These are phyloP conservation scores for Raphanus hybrid DNA, from an alignment of 441 rosid genomes.

Conservation along the genomic window DNA sequence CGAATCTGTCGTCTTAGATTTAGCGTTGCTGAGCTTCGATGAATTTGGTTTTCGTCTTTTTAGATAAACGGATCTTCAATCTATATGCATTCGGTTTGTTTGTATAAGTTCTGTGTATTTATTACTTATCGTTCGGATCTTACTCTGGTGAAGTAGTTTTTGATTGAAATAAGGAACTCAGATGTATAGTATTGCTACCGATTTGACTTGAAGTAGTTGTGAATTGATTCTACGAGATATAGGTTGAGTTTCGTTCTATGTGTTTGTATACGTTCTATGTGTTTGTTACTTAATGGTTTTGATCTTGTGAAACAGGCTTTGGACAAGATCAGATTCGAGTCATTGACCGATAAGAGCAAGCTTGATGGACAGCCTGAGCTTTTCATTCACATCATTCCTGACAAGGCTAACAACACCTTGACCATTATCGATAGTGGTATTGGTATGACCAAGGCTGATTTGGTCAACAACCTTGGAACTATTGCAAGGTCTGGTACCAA, in stretches of 20 bases:
- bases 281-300: neutral
- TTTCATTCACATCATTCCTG: slow-evolving; percentile 68
- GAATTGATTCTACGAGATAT: neutral
- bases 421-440: slow-evolving; percentile 67
- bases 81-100: neutral
- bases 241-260: neutral
- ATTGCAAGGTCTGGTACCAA: slow-evolving; percentile 73
- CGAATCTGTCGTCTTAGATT: neutral
- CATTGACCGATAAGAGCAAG: slow-evolving; percentile 71
- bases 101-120: neutral
- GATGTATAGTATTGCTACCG: neutral
- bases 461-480: slow-evolving; percentile 79
- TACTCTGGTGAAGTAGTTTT: neutral
- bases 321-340: slow-evolving; percentile 73
- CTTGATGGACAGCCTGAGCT: slow-evolving; percentile 71
- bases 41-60: neutral
- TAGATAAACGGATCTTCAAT: neutral
- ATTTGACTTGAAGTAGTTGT: neutral
- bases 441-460: slow-evolving; percentile 78
- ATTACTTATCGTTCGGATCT: neutral
- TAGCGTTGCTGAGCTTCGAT: neutral
- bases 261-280: neutral
- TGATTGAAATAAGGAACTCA: neutral
- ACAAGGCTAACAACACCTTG: slow-evolving; percentile 58
- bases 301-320: slow-evolving; percentile 50